Conservation (phyloP, 306 rosid genomes). For the Aeschynomene evenia region DNA sequence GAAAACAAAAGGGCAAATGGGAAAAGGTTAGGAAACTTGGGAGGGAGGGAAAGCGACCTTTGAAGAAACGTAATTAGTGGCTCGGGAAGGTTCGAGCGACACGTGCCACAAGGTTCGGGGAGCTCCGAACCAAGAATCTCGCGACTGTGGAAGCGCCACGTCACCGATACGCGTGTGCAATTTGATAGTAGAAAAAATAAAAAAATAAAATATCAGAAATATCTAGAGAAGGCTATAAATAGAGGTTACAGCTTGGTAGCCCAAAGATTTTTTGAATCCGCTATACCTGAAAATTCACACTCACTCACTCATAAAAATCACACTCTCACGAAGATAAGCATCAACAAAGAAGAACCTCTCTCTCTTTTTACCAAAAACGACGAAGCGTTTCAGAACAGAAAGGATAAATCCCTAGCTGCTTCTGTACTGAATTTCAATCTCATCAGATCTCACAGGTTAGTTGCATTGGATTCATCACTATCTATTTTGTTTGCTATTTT, state of each 20-base stretch:
- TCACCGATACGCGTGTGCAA: neutral
- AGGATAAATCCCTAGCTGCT: neutral
- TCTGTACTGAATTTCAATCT: neutral
- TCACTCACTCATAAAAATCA: neutral
- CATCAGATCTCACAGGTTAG: constrained; percentile 25
- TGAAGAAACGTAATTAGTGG: constrained; percentile 8
- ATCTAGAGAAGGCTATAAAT: constrained; percentile 83
- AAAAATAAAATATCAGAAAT: constrained; percentile 46
- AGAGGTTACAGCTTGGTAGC: neutral
- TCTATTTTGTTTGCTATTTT: neutral
- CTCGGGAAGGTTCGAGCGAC: constrained; percentile 60
- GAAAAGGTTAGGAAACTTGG: neutral
- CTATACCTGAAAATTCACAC: neutral
- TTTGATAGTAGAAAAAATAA: no score
- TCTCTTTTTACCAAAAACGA: neutral
- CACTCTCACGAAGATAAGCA: neutral
- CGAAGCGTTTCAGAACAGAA: neutral
- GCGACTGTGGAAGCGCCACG: constrained; percentile 54
- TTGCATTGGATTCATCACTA: neutral
- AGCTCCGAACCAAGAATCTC: constrained; percentile 30
- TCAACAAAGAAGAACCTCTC: neutral
- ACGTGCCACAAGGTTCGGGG: constrained; percentile 38
- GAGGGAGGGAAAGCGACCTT: constrained; percentile 12
- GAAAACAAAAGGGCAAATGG: neutral
- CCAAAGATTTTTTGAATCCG: constrained; percentile 25